Evolutionary conservation across 2,329 filamentous ascomycete genomes (phyloP).

Genomic region (Botrytis paeoniae): DNA sequence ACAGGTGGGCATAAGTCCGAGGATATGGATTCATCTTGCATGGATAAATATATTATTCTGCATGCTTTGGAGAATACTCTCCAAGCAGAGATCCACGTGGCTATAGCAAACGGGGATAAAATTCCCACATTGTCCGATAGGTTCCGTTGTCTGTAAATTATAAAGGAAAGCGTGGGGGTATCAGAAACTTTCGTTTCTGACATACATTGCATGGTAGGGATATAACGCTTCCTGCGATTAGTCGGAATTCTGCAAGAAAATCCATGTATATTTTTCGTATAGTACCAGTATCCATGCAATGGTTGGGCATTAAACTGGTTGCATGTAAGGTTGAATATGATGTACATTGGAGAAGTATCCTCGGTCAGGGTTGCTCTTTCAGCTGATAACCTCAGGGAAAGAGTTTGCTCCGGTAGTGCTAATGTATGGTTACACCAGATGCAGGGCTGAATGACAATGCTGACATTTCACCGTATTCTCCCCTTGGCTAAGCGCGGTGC

Average conservation of each 20-base stretch:
- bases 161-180: neutral
- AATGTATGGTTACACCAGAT: neutral
- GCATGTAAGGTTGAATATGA: neutral
- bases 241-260: neutral
- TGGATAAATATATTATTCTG: neutral
- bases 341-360: neutral
- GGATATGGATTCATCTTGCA: neutral
- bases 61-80: neutral
- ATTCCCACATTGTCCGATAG: neutral
- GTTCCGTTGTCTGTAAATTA: neutral
- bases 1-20: neutral
- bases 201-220: neutral
- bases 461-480: neutral
- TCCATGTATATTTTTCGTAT: neutral
- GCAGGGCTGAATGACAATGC: constrained; percentile 3
- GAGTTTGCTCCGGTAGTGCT: neutral
- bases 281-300: neutral
- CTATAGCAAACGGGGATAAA: neutral
- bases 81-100: neutral
- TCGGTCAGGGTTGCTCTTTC: neutral
- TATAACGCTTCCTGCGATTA: neutral
- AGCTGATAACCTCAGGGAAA: neutral
- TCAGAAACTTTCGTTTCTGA: neutral
- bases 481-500: constrained; percentile 7
- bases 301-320: neutral